Conservation (phyloP, 2,329 filamentous ascomycete genomes). For the Ceratocystiopsis minuta region DNA sequence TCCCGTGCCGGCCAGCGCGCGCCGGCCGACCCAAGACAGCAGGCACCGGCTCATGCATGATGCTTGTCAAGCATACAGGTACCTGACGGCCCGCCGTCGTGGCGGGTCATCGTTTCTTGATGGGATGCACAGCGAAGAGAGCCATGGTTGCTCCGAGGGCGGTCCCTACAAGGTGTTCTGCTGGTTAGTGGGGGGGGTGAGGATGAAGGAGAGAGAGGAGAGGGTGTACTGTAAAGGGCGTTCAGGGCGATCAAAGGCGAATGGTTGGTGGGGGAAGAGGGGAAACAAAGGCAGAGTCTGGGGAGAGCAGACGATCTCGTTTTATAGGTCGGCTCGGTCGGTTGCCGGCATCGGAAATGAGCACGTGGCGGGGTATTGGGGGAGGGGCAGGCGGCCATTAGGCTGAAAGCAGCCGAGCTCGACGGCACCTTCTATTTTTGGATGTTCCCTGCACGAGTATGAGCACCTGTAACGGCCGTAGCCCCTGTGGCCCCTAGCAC, state of each 20-base stretch:
- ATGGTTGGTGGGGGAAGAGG: background rate
- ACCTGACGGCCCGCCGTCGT: conserved; percentile 3
- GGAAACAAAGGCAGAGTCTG: background rate
- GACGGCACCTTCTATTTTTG: too few species aligned
- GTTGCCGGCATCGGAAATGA: too few species aligned
- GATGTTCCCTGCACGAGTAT: too few species aligned
- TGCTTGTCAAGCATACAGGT: conserved; percentile 9
- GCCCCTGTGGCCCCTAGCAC: too few species aligned
- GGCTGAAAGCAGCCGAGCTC: too few species aligned
- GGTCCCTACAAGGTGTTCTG: background rate
- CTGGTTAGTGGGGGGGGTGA: background rate
- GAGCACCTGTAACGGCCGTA: too few species aligned
- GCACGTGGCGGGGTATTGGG: too few species aligned
- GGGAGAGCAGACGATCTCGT: too few species aligned
- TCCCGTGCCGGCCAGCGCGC: background rate
- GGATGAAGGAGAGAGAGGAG: background rate
- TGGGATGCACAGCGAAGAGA: conserved; percentile 3
- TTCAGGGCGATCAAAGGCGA: too few species aligned
- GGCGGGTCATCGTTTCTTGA: conserved; percentile 7
- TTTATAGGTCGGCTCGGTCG: too few species aligned
- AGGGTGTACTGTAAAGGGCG: background rate
- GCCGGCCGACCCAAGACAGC: background rate
- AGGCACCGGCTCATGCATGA: conserved; percentile 10
- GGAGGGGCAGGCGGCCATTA: too few species aligned
- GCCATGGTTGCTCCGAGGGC: conserved; percentile 3